phyloP scores from a whole-genome alignment of 257 asterid genomes.

The Rehmannia glutinosa region DNA sequence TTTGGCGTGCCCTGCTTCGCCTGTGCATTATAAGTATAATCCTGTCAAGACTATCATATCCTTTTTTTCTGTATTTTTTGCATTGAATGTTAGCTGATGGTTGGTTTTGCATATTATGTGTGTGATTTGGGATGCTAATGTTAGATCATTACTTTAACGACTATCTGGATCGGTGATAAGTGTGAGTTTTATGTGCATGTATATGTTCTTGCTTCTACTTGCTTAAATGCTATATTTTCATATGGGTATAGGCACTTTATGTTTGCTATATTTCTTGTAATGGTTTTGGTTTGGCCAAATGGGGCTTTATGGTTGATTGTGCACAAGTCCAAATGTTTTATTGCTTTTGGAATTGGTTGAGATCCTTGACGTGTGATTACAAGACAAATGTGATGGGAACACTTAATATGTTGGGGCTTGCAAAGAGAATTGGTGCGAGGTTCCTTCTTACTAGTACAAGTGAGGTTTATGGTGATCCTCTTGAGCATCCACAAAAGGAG shows the following conservation, averaged over 20 bases:
- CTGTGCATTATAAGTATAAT: slow-evolving; percentile 65
- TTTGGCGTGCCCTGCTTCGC: slow-evolving; percentile 79
- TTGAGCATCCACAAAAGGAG: slow-evolving; percentile 99
- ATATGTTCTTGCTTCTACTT: slow-evolving; percentile 1
- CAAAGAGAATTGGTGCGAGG: slow-evolving; percentile 88
- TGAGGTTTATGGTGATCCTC: slow-evolving; percentile 98
- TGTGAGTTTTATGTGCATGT: no score
- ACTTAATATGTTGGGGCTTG: slow-evolving; percentile 95
- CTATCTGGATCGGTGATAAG: slow-evolving; percentile 1
- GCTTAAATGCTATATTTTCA: background rate
- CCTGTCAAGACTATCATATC: slow-evolving; percentile 83
- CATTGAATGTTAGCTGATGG: background rate
- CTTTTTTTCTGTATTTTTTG: slow-evolving; percentile 15
- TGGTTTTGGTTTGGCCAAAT: background rate
- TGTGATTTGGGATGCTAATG: background rate
- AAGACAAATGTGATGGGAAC: slow-evolving; percentile 99
- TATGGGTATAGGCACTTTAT: background rate
- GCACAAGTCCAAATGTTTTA: background rate
- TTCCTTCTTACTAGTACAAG: slow-evolving; percentile 93
- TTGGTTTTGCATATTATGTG: background rate
- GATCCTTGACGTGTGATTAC: slow-evolving; percentile 62
- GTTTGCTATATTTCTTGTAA: background rate
- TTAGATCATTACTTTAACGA: background rate
- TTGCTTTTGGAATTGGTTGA: slow-evolving; percentile 25
- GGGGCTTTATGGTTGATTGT: background rate